These are phyloP conservation scores for Sanghuangporus baumii DNA, from an alignment of 1,284 basidiomycete species.

Conservation along the genomic window DNA sequence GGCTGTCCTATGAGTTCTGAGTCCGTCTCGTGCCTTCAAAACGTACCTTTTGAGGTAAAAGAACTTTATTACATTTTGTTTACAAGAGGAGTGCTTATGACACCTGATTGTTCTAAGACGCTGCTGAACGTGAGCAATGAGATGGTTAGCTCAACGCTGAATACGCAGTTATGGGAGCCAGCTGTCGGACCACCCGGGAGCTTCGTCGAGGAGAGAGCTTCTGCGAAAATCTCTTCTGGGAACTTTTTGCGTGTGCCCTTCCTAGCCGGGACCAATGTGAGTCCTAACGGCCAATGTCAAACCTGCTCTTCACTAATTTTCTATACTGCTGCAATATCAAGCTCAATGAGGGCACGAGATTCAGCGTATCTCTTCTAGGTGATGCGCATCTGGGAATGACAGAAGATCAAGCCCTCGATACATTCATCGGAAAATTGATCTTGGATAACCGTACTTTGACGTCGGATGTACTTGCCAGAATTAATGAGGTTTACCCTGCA, in stretches of 20 bases:
- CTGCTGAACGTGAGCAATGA: slow-evolving; percentile 42
- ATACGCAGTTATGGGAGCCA: slow-evolving; percentile 55
- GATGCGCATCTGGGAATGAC: slow-evolving; percentile 32
- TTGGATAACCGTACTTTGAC: slow-evolving; percentile 47
- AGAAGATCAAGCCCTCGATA: slow-evolving; percentile 37
- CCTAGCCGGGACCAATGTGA: slow-evolving; percentile 49
- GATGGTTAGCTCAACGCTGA: slow-evolving; percentile 41
- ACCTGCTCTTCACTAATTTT: neutral
- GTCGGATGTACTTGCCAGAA: slow-evolving; percentile 30
- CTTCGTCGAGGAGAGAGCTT: slow-evolving; percentile 44
- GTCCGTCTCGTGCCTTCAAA: slow-evolving; percentile 42
- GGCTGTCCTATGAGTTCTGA: slow-evolving; percentile 38
- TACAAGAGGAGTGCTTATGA: neutral
- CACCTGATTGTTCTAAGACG: slow-evolving; percentile 27
- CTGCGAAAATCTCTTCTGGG: slow-evolving; percentile 39
- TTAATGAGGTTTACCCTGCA: slow-evolving; percentile 39
- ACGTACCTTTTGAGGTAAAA: slow-evolving; percentile 41
- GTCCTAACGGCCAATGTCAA: slow-evolving; percentile 15
- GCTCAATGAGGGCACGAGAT: slow-evolving; percentile 48
- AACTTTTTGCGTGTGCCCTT: slow-evolving; percentile 51
- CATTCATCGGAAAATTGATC: slow-evolving; percentile 40
- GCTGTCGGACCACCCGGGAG: slow-evolving; percentile 48
- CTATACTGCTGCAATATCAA: slow-evolving; percentile 18
- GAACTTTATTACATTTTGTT: slow-evolving; percentile 1
- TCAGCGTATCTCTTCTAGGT: slow-evolving; percentile 33